Conservation (phyloP, 106 monocot species). For the Apostasia ramifera region DNA sequence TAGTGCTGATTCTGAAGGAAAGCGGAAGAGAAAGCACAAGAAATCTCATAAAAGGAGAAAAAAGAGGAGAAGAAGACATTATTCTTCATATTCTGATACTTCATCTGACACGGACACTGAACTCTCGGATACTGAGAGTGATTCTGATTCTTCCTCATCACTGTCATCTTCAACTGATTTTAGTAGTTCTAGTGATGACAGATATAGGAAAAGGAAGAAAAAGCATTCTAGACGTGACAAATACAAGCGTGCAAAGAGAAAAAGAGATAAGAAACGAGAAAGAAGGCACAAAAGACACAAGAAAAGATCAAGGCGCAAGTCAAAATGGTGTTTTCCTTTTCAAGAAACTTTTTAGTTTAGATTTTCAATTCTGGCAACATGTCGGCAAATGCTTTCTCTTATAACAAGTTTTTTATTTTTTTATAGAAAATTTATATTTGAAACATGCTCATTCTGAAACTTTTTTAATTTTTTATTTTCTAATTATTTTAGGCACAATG, state of each 20-base stretch:
- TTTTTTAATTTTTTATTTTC: too few species aligned
- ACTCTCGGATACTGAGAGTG: constrained; percentile 62
- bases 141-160: constrained; percentile 60
- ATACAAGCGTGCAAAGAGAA: constrained; percentile 62
- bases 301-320: constrained; percentile 53
- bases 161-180: constrained; percentile 57
- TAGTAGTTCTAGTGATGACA: constrained; percentile 85
- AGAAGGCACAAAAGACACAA: constrained; percentile 56
- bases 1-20: constrained; percentile 32
- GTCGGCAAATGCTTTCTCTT: too few species aligned
- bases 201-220: constrained; percentile 50
- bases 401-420: too few species aligned
- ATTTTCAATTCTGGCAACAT: too few species aligned
- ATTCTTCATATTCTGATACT: constrained; percentile 62
- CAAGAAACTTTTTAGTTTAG: too few species aligned
- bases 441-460: too few species aligned
- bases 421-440: too few species aligned
- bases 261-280: constrained; percentile 62
- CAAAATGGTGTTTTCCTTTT: constrained; percentile 44
- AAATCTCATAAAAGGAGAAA: constrained; percentile 61
- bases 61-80: constrained; percentile 72
- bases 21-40: constrained; percentile 38
- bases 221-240: constrained; percentile 48
- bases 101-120: constrained; percentile 45
- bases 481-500: too few species aligned